Percentiles rank a stretch among this genome's conserved stretches.
These are phyloP conservation scores for Debaryomyces udenii DNA, from an alignment of 1,139 yeast genomes.

Conservation along the genomic window DNA sequence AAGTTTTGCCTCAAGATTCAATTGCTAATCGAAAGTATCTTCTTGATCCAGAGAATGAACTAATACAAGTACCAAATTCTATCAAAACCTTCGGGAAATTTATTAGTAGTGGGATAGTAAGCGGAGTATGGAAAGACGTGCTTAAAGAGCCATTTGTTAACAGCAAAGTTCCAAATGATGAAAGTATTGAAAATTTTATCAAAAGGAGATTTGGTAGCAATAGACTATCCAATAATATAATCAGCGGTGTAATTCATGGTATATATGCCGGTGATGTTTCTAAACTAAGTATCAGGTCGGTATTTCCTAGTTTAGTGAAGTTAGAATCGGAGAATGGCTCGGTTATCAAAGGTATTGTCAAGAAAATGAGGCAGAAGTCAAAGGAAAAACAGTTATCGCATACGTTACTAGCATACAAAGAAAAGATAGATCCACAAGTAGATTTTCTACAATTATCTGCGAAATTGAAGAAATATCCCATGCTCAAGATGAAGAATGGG, in stretches of 20 bases:
- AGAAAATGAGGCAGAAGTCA: conserved; percentile 14
- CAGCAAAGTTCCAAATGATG: conserved; percentile 50
- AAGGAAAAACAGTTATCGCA: conserved; percentile 18
- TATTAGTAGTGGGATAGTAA: conserved; percentile 41
- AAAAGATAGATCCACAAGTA: conserved; percentile 37
- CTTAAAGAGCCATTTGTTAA: conserved; percentile 48
- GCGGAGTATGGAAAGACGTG: conserved; percentile 34
- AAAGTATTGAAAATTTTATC: conserved; percentile 69
- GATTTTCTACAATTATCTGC: conserved; percentile 37
- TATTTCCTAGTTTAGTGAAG: conserved; percentile 53
- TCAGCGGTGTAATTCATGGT: conserved; percentile 87
- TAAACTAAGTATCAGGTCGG: conserved; percentile 64
- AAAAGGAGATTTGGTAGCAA: conserved; percentile 67
- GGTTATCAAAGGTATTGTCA: conserved; percentile 41
- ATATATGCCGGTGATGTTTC: conserved; percentile 86
- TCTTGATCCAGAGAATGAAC: conserved; percentile 36
- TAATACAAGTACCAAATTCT: conserved; percentile 60
- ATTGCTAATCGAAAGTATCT: conserved; percentile 66
- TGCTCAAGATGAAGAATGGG: conserved; percentile 56
- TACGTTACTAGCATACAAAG: conserved; percentile 31
- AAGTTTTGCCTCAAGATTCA: conserved; percentile 51
- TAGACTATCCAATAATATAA: conserved; percentile 58
- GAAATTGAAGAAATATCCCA: conserved; percentile 50
- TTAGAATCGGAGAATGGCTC: conserved; percentile 67
- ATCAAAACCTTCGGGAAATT: conserved; percentile 42